Base-by-base conservation (phyloP, 2,329 filamentous ascomycete species). In the Pseudopyrenochaeta lycopersici region DNA sequence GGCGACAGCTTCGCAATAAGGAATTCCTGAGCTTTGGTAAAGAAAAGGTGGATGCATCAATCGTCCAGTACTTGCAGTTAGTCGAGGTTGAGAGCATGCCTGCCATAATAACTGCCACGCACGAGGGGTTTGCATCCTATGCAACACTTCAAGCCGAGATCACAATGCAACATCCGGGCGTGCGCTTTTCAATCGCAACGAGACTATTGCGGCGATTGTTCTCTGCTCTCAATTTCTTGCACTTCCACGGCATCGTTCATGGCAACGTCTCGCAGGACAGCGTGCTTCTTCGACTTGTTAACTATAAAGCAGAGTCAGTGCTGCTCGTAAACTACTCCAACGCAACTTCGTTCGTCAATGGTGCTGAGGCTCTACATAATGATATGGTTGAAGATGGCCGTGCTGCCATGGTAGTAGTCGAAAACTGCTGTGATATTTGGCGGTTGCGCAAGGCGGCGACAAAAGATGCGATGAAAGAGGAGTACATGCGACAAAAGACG, bases 381-480 rank as follows among this genome's bases (percentile, higher is more conserved):
- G 42, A 49, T 2, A 58, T 66, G 46, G 27, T 52, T 1, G 35
- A 45, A 7, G 63, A 66, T 14, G 45, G 45, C 1, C 33, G 38
- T 12, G 31, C 49, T 12, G 49, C 33, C 3, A 60, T 66, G 55
- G 45, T 55, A n/a, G 18, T 66, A 7, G 44, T 63, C 9, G 59
- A 56, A 27, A 43, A 49, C n/a, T 66, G 59, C 45, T 60, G 61
- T 29, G 54, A 63, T 35, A 51, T 66, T 14, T 66, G 59, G 63
- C 44, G 45, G 2, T 31, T 66, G 7, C 61, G 61, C 14, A 57
- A 61, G 18, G 54, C 46, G 10, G 51, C 55, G 5, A 42, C 45
- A 1, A 44, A 46, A 11, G 47, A 58, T 17, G 44, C 52, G 2
- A 23, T 10, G 1, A 35, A 29, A 20, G 53, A 64, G 29, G 38